Base-by-base conservation (phyloP, 2,329 filamentous ascomycete species). In the Lecanicillium sp. region DNA sequence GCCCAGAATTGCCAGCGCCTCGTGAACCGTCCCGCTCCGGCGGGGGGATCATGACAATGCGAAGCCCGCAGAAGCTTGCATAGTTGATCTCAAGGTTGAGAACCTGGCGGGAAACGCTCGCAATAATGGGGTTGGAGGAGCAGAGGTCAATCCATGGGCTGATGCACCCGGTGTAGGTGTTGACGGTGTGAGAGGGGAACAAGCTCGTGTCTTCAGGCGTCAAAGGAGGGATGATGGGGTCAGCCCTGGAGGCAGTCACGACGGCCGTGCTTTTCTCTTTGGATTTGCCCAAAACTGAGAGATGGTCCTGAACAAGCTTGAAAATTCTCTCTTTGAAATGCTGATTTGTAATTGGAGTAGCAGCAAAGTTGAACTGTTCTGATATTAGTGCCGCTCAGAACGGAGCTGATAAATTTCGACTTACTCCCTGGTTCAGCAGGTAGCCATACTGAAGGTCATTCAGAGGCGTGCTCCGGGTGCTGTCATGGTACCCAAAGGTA, bases 111-210 rank as follows among this genome's bases (percentile, higher is more conserved):
- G 91, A 96, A 50, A 97, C 77, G 63, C 87, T 87, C 7, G 89
- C 83, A 53, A 97, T 83, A 53, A 91, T 67, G 6, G 90, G 87
- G 63, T 96, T 86, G 2, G 82, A 70, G 2, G 90, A 95, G 58
- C 84, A 85, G 11, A 97, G 71, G 62, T 97, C 90, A 55, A 95
- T 91, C 91, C 91, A 97, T 5, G 88, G 79, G 64, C 90, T 95
- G n/a, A 82, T 81, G 50, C 86, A 84, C 12, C 83, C 87, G 41
- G 94, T 77, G 51, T 93, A 73, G 44, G 90, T 86, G 54, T 82
- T 81, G 52, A 90, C 80, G 53, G 77, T 77, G 12, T 79, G 75
- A 49, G 77, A 78, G 5, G 87, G 87, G 41, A 81, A 81, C 47
- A 93, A 70, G 17, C 77, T 80, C 0, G 89, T 90, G 62, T 96